A percentile compares a stretch with the other conserved stretches of the same genome.
These are phyloP conservation scores for Persicaria tinctoria DNA, from an alignment of 148 eudicot species.

Conservation along the genomic window DNA sequence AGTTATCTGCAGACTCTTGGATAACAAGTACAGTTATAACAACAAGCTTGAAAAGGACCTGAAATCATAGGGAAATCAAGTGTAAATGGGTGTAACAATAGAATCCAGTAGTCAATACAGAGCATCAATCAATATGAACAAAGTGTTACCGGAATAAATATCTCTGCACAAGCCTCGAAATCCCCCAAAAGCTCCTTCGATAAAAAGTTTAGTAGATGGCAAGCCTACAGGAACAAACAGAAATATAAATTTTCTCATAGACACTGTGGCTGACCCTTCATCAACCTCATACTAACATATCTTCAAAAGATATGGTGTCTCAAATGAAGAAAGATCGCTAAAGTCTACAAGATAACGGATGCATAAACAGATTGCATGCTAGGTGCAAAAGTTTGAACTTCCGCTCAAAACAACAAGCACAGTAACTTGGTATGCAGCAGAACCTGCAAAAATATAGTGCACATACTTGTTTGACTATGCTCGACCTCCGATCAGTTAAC, in stretches of 20 bases:
- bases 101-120: conserved; percentile 3
- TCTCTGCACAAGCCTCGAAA: conserved; percentile 94
- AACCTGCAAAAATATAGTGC: not conserved
- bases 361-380: not conserved
- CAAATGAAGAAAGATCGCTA: not conserved
- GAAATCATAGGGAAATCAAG: conserved; percentile 17
- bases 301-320: not conserved
- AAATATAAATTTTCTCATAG: not conserved
- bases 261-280: not conserved
- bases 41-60: conserved; percentile 97
- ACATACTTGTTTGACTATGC: conserved; percentile 88
- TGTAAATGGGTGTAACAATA: not conserved
- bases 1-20: conserved; percentile 97
- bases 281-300: not conserved
- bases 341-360: not conserved
- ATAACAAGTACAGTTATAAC: conserved; percentile 99
- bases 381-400: not conserved
- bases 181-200: conserved; percentile 99
- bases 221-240: conserved; percentile 46
- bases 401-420: not conserved
- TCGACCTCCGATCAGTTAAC: conserved; percentile 86
- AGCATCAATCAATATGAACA: not conserved
- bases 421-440: not conserved
- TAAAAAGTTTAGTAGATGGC: conserved; percentile 71
- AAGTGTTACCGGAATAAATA: conserved; percentile 74